These are phyloP conservation scores for Entomortierella beljakovae DNA, from an alignment of 192 early-diverging fungal genomes.

Conservation along the genomic window DNA sequence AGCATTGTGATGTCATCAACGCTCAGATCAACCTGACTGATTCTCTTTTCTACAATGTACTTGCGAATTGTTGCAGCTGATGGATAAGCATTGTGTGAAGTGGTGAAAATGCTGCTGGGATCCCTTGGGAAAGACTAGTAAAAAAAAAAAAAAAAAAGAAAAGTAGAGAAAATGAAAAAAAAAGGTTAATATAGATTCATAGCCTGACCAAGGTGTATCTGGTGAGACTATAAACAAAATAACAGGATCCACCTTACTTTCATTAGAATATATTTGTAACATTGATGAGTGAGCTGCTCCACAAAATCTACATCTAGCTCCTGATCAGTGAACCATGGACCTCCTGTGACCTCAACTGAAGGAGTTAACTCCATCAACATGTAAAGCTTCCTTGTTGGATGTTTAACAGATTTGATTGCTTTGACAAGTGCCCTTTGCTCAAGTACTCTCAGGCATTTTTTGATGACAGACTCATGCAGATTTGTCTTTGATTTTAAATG, in stretches of 20 bases:
- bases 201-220: background rate
- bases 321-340: slow-evolving; percentile 93
- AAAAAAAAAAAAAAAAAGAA: background rate
- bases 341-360: slow-evolving; percentile 90
- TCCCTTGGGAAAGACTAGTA: slow-evolving; percentile 69
- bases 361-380: slow-evolving; percentile 89
- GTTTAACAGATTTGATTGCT: slow-evolving; percentile 90
- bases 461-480: slow-evolving; percentile 79
- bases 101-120: slow-evolving; percentile 67
- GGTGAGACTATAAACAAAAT: background rate
- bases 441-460: slow-evolving; percentile 79
- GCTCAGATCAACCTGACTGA: slow-evolving; percentile 79
- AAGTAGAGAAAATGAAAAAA: background rate
- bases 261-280: slow-evolving; percentile 79
- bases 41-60: slow-evolving; percentile 76
- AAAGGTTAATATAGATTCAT: background rate
- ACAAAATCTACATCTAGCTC: slow-evolving; percentile 94
- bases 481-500: slow-evolving; percentile 84
- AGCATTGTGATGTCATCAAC: slow-evolving; percentile 79
- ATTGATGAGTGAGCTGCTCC: slow-evolving; percentile 75
- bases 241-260: no score
- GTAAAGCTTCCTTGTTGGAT: slow-evolving; percentile 89
- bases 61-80: slow-evolving; percentile 75
- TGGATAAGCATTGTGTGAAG: slow-evolving; percentile 75
- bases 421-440: slow-evolving; percentile 89